A percentile compares a stretch with the other conserved stretches of the same genome.
phyloP scores from a whole-genome alignment of 345 rosid genomes.

The Isatis tinctoria region DNA sequence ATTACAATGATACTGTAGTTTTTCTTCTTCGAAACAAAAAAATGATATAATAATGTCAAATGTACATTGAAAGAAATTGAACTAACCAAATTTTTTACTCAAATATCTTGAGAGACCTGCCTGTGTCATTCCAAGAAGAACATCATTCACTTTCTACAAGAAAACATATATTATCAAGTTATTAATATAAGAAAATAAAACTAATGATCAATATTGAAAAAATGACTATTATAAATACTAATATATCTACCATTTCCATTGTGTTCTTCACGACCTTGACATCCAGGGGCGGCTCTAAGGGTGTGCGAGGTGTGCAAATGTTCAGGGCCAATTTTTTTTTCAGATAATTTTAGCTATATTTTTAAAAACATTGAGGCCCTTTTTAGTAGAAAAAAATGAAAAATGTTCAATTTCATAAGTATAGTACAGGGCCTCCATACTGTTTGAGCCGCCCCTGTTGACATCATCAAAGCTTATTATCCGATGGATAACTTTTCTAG shows the following conservation, averaged over 20 bases:
- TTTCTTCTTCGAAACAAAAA: background rate
- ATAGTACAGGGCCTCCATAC: no score
- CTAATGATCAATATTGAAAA: background rate
- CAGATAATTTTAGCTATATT: no score
- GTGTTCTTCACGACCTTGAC: constrained; percentile 36
- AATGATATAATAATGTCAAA: background rate
- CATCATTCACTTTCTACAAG: constrained; percentile 66
- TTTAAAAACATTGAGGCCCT: no score
- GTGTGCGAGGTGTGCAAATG: no score
- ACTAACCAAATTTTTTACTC: constrained; percentile 43
- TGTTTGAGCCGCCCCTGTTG: no score
- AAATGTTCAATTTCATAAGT: no score
- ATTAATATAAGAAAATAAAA: background rate
- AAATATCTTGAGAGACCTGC: constrained; percentile 59
- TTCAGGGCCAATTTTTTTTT: no score
- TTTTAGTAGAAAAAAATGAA: no score
- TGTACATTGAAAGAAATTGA: no score
- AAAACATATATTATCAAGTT: background rate
- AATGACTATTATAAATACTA: background rate
- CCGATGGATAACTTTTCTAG: constrained; percentile 41
- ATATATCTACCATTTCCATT: constrained; percentile 16
- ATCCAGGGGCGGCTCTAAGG: no score
- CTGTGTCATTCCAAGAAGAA: constrained; percentile 57
- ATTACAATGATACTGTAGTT: background rate
- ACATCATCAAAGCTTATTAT: constrained; percentile 47